Base-by-base conservation (phyloP, 2,329 filamentous ascomycete species). In the Ascochyta lentis region DNA sequence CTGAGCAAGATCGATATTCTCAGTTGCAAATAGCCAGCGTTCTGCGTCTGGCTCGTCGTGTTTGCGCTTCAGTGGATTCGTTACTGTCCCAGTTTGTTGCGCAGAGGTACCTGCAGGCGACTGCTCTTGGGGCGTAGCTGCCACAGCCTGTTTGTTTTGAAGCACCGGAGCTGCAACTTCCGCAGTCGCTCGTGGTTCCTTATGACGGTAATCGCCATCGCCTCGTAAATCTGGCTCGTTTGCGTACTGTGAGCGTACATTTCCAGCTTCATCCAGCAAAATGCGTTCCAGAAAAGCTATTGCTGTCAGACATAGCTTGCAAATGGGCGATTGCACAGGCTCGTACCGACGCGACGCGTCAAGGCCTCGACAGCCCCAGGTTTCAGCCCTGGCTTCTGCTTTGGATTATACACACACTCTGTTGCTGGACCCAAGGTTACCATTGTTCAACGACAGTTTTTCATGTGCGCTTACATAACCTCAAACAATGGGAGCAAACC, bases 331-430 rank as follows among this genome's bases (percentile, higher is more conserved):
- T 15, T 33, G 37, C 4, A 12, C 15, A 23, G 19, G 27, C 35
- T 39, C 63, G 19, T 65, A 72, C 70, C 67, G 8, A 73, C 69
- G 50, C 71, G 71, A 42, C 70, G 66, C 26, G 70, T 67, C 58
- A 73, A 65, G 22, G 67, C 71, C 45, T 73, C 71, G 19, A 73
- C 61, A 10, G 71, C 71, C 10, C 71, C 71, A 13, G 69, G 66
- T 49, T 73, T 73, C 16, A 73, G 54, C 1, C 71, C 71, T 6
- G 71, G 71, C 53, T 72, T 73, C 33, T 72, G 69, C 51, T 71
- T 73, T 24, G 71, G 65, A 23, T 64, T 63, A 39, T 73, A 73
- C 5, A 67, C 56, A 42, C 70, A 73, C 22, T 67, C 64, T 5
- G 69, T 68, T 3, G 64, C 70, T 73, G 27, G 16, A 24, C 27